Evolutionary conservation across 1,284 basidiomycete genomes (phyloP).

Genomic region (Hymenochaete sp.): DNA sequence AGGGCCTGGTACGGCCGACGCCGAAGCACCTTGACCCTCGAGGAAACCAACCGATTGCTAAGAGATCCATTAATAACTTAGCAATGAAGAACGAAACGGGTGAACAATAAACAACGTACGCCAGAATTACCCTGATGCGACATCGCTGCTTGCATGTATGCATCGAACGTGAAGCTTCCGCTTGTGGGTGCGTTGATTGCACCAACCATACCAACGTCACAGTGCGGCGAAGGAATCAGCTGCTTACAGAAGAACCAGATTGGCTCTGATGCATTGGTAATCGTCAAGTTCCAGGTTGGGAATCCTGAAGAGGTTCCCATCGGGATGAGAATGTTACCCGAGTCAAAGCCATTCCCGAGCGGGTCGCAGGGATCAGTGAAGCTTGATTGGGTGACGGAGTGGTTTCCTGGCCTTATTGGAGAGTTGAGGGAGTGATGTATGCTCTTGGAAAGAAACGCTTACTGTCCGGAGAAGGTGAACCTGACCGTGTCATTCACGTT

Average conservation of each 20-base stretch:
- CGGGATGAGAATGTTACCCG: slow-evolving; percentile 33
- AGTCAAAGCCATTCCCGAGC: slow-evolving; percentile 38
- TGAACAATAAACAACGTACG: slow-evolving; percentile 22
- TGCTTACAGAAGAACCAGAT: slow-evolving; percentile 60
- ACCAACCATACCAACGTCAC: slow-evolving; percentile 36
- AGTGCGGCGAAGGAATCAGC: slow-evolving; percentile 36
- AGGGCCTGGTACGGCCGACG: slow-evolving; percentile 34
- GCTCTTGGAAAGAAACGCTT: slow-evolving; percentile 18
- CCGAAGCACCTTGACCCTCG: slow-evolving; percentile 37
- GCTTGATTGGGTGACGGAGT: slow-evolving; percentile 45
- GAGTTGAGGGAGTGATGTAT: neutral
- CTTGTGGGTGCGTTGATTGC: slow-evolving; percentile 45
- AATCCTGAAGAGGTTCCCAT: slow-evolving; percentile 19
- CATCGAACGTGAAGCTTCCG: slow-evolving; percentile 38
- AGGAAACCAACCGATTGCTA: slow-evolving; percentile 34
- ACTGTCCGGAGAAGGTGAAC: slow-evolving; percentile 40
- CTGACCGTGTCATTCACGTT: slow-evolving; percentile 37
- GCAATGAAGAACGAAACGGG: neutral
- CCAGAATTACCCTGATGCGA: slow-evolving; percentile 26
- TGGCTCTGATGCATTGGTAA: slow-evolving; percentile 35
- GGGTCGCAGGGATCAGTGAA: slow-evolving; percentile 39
- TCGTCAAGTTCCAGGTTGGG: slow-evolving; percentile 39
- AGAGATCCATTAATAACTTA: neutral
- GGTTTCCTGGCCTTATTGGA: slow-evolving; percentile 36
- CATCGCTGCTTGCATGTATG: slow-evolving; percentile 33